phyloP scores from a whole-genome alignment of 2,329 filamentous ascomycete species.

The Fusarium palustre region DNA sequence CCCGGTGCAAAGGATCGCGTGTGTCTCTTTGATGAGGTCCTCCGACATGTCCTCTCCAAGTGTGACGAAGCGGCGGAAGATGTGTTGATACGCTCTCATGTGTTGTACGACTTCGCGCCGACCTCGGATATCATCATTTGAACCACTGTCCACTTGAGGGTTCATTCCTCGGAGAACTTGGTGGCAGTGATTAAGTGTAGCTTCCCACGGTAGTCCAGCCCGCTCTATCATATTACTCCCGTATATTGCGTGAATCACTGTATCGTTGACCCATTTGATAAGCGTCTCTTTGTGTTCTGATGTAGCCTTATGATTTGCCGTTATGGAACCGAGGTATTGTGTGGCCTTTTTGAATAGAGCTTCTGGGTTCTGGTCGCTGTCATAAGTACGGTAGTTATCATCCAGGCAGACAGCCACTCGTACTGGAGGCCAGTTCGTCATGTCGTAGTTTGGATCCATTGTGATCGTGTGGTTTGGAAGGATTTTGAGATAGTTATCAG shows the following conservation, averaged over 20 bases:
- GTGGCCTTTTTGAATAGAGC: slow-evolving; percentile 26
- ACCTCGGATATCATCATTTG: slow-evolving; percentile 17
- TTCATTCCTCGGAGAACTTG: slow-evolving; percentile 12
- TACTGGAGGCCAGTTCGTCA: slow-evolving; percentile 6
- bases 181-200: slow-evolving; percentile 35
- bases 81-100: slow-evolving; percentile 35
- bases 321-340: not conserved
- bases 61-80: slow-evolving; percentile 27
- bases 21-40: slow-evolving; percentile 36
- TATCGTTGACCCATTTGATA: slow-evolving; percentile 20
- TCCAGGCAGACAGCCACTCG: slow-evolving; percentile 1
- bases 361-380: slow-evolving; percentile 14
- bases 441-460: not conserved
- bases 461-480: not conserved
- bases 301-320: not conserved
- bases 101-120: slow-evolving; percentile 42
- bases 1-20: slow-evolving; percentile 30
- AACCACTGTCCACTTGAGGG: not conserved
- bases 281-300: slow-evolving; percentile 18
- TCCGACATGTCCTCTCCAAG: slow-evolving; percentile 21
- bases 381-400: slow-evolving; percentile 17
- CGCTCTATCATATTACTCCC: slow-evolving; percentile 46
- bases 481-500: not conserved
- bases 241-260: slow-evolving; percentile 39
- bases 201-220: slow-evolving; percentile 30